A percentile compares a stretch with the other conserved stretches of the same genome.
phyloP scores from a whole-genome alignment of 2,329 filamentous ascomycete species.

The Byssochlamys sp. region DNA sequence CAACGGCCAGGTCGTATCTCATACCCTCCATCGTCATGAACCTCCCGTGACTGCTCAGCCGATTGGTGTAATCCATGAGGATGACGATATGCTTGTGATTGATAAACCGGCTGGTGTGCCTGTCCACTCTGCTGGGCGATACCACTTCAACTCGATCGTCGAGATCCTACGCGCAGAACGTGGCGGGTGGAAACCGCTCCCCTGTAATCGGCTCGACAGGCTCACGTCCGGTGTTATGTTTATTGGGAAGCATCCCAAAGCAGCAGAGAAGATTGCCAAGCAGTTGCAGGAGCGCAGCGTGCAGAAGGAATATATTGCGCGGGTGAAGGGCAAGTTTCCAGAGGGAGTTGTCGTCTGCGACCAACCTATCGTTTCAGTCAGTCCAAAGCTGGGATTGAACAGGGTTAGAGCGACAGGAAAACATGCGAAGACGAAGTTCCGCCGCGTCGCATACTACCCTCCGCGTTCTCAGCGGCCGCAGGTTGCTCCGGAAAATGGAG shows the following conservation, averaged over 20 bases:
- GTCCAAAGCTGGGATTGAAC: slow-evolving; percentile 88
- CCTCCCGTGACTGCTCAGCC: slow-evolving; percentile 76
- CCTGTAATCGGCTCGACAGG: slow-evolving; percentile 88
- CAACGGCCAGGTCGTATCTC: slow-evolving; percentile 84
- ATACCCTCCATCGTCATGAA: slow-evolving; percentile 90
- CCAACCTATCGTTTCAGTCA: slow-evolving; percentile 86
- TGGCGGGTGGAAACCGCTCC: slow-evolving; percentile 51
- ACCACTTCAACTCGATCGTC: slow-evolving; percentile 88
- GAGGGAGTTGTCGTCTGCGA: slow-evolving; percentile 86
- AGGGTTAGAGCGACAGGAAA: slow-evolving; percentile 90
- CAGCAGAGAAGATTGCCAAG: slow-evolving; percentile 64
- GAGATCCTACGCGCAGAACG: slow-evolving; percentile 82
- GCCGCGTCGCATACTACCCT: slow-evolving; percentile 83
- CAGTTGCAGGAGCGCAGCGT: slow-evolving; percentile 75
- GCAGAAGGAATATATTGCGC: slow-evolving; percentile 87
- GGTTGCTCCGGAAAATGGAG: slow-evolving; percentile 14
- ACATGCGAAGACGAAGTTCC: slow-evolving; percentile 80
- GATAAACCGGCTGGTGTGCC: slow-evolving; percentile 93
- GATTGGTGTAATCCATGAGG: slow-evolving; percentile 78
- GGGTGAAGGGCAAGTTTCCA: slow-evolving; percentile 84
- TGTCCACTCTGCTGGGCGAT: slow-evolving; percentile 87
- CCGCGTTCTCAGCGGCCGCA: slow-evolving; percentile 28
- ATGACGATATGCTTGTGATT: slow-evolving; percentile 87
- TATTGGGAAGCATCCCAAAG: slow-evolving; percentile 73
- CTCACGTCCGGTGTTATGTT: slow-evolving; percentile 98